A percentile compares a stretch with the other conserved stretches of the same genome.
These are phyloP conservation scores for Rhipidocladum racemiflorum DNA, from an alignment of 176 grass and related monocot species.

Conservation along the genomic window DNA sequence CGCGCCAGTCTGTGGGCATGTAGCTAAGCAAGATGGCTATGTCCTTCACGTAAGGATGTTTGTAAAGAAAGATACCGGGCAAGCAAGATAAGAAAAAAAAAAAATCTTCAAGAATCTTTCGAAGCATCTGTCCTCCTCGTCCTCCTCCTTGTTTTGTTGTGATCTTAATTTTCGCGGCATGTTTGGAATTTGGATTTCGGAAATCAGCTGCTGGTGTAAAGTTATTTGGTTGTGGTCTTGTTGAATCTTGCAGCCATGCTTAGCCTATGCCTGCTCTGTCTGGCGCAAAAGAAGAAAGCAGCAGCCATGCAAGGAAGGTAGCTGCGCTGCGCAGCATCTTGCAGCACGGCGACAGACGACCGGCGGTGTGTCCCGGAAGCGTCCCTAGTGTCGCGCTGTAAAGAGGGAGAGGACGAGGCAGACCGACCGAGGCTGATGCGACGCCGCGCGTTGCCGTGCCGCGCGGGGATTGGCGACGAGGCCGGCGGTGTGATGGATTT, in stretches of 20 bases:
- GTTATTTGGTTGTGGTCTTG: not conserved
- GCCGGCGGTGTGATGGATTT: not conserved
- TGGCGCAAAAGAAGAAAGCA: constrained; percentile 2
- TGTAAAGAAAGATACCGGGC: constrained; percentile 25
- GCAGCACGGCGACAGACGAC: not conserved
- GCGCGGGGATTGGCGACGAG: constrained; percentile 9
- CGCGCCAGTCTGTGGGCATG: not conserved
- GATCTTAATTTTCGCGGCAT: not conserved
- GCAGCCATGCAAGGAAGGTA: not conserved
- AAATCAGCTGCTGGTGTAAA: not conserved
- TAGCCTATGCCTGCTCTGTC: not conserved
- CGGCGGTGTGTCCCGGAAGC: not conserved
- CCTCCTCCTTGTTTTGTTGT: not conserved
- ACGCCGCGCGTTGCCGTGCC: not conserved
- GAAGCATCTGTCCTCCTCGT: not conserved
- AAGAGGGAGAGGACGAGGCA: not conserved
- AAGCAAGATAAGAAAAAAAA: constrained; percentile 5
- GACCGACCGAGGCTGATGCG: not conserved
- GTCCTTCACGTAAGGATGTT: constrained; percentile 20
- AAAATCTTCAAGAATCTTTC: not conserved
- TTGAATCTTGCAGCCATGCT: not conserved
- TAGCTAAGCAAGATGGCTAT: constrained; percentile 23
- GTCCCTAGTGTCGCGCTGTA: not conserved
- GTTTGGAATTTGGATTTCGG: not conserved
- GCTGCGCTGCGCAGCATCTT: not conserved